Evolutionary conservation across 352 stramenopile species (phyloP).

Genomic region (Blastocystis sp.): DNA sequence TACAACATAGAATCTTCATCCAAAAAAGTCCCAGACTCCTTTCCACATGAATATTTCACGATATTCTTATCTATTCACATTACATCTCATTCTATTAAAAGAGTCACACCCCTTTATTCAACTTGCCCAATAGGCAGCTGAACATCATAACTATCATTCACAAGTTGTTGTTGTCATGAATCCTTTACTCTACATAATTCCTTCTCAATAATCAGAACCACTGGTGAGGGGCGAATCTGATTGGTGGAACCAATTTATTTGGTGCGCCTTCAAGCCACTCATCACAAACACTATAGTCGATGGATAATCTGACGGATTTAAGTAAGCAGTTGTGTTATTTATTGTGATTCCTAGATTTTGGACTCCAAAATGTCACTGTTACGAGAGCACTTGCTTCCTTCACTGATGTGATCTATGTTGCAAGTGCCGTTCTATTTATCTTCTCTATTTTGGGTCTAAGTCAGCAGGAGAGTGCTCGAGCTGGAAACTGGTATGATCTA

Average conservation of each 20-base stretch:
- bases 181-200: not conserved
- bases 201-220: not conserved
- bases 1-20: no score
- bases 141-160: no score
- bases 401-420: conserved; percentile 65
- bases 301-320: not conserved
- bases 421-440: conserved; percentile 64
- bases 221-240: not conserved
- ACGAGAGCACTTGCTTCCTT: conserved; percentile 25
- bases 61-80: no score
- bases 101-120: no score
- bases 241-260: conserved; percentile 38
- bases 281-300: not conserved
- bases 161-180: no score
- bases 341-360: not conserved
- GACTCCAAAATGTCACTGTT: conserved; percentile 5
- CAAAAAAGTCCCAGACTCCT: no score
- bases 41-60: no score
- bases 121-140: no score
- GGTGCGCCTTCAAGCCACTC: not conserved
- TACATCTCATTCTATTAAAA: no score
- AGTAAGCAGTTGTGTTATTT: not conserved
- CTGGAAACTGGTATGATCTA: conserved; percentile 48
- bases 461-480: conserved; percentile 66
- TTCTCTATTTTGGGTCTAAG: conserved; percentile 66